phyloP scores from a whole-genome alignment of 176 grass and related monocot genomes.

The Rhynchospora breviuscula region DNA sequence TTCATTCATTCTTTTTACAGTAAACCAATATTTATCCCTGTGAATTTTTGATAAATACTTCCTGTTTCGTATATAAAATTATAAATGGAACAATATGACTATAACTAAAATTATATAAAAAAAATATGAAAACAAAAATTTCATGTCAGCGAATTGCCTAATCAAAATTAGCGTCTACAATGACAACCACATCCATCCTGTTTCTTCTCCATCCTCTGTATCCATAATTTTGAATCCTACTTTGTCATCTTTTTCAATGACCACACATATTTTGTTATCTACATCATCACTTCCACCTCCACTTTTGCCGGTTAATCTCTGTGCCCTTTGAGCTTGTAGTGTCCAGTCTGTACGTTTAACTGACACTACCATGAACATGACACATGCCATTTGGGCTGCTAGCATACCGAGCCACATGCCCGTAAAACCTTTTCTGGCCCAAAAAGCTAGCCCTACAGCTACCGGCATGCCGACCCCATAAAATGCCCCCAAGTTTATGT shows the following conservation, averaged over 20 bases:
- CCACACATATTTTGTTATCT: not conserved
- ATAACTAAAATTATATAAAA: not conserved
- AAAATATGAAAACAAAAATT: not conserved
- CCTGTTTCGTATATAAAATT: not conserved
- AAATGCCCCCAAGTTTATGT: constrained; percentile 76
- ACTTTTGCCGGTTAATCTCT: constrained; percentile 47
- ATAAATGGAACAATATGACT: not conserved
- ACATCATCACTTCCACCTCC: not conserved
- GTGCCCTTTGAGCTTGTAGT: constrained; percentile 57
- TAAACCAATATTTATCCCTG: not conserved
- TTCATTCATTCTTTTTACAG: not conserved
- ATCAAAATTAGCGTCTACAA: constrained; percentile 6
- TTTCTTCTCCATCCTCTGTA: not conserved
- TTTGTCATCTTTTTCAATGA: constrained; percentile 1
- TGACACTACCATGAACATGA: constrained; percentile 59
- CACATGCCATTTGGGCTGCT: constrained; percentile 71
- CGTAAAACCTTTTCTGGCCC: constrained; percentile 42
- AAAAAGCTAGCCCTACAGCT: constrained; percentile 55
- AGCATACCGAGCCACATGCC: constrained; percentile 93
- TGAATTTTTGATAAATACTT: not conserved
- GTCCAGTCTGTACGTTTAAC: constrained; percentile 55
- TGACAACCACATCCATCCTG: constrained; percentile 8
- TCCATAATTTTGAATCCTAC: not conserved
- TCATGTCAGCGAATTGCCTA: constrained; percentile 14
- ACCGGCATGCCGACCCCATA: constrained; percentile 80